Base-by-base conservation (phyloP, 2,329 filamentous ascomycete genomes). In the Sporothrix protearum region DNA sequence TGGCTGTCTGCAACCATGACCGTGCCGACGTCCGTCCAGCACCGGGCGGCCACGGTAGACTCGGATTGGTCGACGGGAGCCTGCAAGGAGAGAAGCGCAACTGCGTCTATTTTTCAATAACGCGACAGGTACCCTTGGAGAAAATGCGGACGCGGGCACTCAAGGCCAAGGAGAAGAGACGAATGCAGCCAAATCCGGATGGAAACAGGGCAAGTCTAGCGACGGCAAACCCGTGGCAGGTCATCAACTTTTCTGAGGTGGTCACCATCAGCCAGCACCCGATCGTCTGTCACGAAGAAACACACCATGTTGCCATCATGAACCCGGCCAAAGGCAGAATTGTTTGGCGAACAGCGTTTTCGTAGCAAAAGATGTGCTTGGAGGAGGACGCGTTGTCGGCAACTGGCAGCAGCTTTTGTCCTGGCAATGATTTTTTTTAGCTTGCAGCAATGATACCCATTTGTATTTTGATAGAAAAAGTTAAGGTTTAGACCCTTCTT, bases 1-100 rank as follows among this genome's bases (percentile, higher is more conserved):
- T 55, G 19, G 22, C 30, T 3, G 66, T 55, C 8, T 68, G 66
- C 49, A 68, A 55, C 30, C 47, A 68, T 25, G 66, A 55, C 19
- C 28, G 22, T n/a, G 33, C 16, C 2, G 66, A 68, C 10, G 66
- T 36, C 16, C 4, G 16, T 19, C 30, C 16, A 9, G 33, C 33
- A n/a, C 30, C 12, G 19, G 28, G 55, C 7, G 30, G 14, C 14
- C 9, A 59, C 28, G 55, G 55, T 1, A 36, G 14, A 9, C 6
- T 59, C 30, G 55, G n/a, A 33, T 30, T 59, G 28, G 55, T n/a
- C 16, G 7, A 59, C 28, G 5, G n/a, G 2, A n/a, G 28, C 14
- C 28, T 59, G 16, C 16, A 36, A 19, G 55, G 55, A 0, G 30
- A 59, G 4, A 57, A 12, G 14, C 55, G 55, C 14, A n/a, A 16